phyloP scores from a whole-genome alignment of 176 grass and related monocot species.

The Avena eriantha region DNA sequence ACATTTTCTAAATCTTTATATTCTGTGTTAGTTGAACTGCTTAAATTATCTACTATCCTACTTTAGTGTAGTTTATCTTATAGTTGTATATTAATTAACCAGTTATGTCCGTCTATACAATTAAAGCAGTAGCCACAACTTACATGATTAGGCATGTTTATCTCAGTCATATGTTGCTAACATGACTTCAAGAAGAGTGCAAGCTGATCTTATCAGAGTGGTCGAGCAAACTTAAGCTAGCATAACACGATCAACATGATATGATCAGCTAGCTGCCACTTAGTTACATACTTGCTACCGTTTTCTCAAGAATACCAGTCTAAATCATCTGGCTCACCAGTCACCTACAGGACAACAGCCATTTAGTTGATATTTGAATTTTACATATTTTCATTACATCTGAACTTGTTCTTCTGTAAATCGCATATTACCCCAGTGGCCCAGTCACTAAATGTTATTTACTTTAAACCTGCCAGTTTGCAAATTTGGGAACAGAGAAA shows the following conservation, averaged over 20 bases:
- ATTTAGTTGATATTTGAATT: slow-evolving; percentile 42
- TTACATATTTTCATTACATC: slow-evolving; percentile 23
- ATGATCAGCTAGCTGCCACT: slow-evolving; percentile 20
- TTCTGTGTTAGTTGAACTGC: background rate
- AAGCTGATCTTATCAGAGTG: slow-evolving; percentile 28
- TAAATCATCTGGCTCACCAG: slow-evolving; percentile 18
- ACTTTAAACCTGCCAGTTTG: slow-evolving; percentile 29
- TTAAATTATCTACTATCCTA: slow-evolving; percentile 30
- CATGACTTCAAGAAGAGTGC: slow-evolving; percentile 32
- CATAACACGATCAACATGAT: slow-evolving; percentile 19
- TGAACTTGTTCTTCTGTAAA: slow-evolving; percentile 31
- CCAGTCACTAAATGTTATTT: slow-evolving; percentile 28
- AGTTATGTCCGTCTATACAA: background rate
- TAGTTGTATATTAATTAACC: slow-evolving; percentile 6
- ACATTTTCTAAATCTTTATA: background rate
- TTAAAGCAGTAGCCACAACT: slow-evolving; percentile 1
- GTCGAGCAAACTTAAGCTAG: slow-evolving; percentile 15
- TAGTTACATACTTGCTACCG: slow-evolving; percentile 29
- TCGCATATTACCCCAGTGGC: slow-evolving; percentile 34
- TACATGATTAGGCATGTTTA: slow-evolving; percentile 33
- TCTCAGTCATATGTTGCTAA: slow-evolving; percentile 36
- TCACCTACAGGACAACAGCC: slow-evolving; percentile 4
- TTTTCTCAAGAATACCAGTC: slow-evolving; percentile 29
- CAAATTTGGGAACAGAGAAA: slow-evolving; percentile 13
- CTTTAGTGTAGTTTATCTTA: background rate